Conservation (phyloP, 495 filamentous ascomycete species). For the Staphylotrichum longicolle region DNA sequence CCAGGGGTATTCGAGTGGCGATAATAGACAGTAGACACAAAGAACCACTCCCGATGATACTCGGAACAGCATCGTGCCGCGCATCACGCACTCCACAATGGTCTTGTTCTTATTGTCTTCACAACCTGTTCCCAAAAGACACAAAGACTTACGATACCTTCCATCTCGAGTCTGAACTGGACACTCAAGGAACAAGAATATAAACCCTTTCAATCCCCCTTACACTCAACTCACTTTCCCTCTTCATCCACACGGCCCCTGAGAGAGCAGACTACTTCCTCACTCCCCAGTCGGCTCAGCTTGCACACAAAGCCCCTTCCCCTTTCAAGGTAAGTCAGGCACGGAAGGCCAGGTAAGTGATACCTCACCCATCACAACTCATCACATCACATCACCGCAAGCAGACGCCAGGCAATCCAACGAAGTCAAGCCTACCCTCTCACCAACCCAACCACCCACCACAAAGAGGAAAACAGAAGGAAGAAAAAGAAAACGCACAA, state of each 20-base stretch:
- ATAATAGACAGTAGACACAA: no score
- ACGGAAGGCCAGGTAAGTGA: background rate
- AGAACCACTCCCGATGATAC: no score
- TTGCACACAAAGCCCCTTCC: background rate
- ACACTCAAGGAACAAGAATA: background rate
- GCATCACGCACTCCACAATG: no score
- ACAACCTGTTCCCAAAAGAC: background rate
- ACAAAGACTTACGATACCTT: no score
- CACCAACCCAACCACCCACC: background rate
- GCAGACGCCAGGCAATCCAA: background rate
- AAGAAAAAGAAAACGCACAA: no score
- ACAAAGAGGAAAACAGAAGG: no score
- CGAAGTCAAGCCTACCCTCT: background rate
- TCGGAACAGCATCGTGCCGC: no score
- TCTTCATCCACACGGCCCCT: constrained; percentile 5
- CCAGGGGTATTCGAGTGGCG: no score
- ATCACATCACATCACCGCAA: background rate
- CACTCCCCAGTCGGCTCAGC: background rate
- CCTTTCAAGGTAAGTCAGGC: background rate
- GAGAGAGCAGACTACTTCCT: background rate
- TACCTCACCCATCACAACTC: background rate
- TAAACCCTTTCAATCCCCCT: background rate
- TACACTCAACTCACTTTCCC: no score
- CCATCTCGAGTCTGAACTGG: no score
- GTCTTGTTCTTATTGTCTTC: no score